A percentile compares a stretch with the other conserved stretches of the same genome.
These are phyloP conservation scores for Lactarius evosmus DNA, from an alignment of 768 basidiomycete species.

Conservation along the genomic window DNA sequence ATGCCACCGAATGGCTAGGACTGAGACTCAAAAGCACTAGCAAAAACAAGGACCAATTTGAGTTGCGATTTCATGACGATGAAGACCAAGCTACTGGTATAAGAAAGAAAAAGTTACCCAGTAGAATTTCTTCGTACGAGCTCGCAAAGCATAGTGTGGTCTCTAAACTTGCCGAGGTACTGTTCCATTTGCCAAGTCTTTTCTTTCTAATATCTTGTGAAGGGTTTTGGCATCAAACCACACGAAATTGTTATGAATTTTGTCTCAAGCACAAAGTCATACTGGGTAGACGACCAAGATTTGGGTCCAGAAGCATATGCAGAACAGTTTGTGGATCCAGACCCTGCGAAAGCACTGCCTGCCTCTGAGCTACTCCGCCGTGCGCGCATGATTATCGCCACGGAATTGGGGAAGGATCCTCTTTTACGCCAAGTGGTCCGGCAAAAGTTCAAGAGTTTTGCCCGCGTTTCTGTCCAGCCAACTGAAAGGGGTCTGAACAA, in stretches of 20 bases:
- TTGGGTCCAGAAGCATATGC: constrained; percentile 76
- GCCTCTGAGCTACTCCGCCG: constrained; percentile 68
- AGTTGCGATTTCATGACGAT: constrained; percentile 70
- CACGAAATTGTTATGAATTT: constrained; percentile 87
- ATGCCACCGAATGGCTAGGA: constrained; percentile 86
- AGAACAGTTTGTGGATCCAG: constrained; percentile 78
- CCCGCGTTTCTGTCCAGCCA: constrained; percentile 72
- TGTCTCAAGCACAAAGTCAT: constrained; percentile 51
- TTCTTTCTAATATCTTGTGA: constrained; percentile 9
- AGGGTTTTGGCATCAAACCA: constrained; percentile 85
- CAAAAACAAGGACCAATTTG: constrained; percentile 47
- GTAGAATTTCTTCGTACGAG: constrained; percentile 81
- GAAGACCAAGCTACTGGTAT: constrained; percentile 48
- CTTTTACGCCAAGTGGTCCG: constrained; percentile 77
- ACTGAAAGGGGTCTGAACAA: constrained; percentile 83
- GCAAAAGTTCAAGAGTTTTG: constrained; percentile 68
- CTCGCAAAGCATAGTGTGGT: constrained; percentile 76
- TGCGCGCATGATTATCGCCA: constrained; percentile 80
- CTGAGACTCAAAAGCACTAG: constrained; percentile 81
- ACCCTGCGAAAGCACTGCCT: constrained; percentile 52
- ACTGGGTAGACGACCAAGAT: constrained; percentile 80
- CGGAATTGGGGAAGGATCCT: constrained; percentile 92
- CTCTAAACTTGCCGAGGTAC: constrained; percentile 74
- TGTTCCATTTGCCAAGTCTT: constrained; percentile 17
- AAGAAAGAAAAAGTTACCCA: constrained; percentile 77